These are phyloP conservation scores for Xylaria sp. DNA, from an alignment of 2,329 filamentous ascomycete species.

Conservation along the genomic window DNA sequence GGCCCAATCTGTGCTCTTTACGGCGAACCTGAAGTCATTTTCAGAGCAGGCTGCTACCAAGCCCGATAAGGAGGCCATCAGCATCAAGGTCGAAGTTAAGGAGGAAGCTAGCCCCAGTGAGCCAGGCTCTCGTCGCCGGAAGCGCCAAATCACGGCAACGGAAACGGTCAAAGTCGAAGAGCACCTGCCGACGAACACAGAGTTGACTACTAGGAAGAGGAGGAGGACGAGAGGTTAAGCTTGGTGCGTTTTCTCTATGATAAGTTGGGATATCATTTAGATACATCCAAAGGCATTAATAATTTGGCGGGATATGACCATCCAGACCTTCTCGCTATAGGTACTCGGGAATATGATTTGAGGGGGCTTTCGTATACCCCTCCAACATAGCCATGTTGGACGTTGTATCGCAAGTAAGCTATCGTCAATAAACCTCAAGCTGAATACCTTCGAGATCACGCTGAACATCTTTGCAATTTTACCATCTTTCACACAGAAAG, in stretches of 20 bases:
- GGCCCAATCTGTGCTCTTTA: slow-evolving; percentile 97
- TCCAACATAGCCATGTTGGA: too few relatives aligned
- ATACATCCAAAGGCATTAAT: neutral
- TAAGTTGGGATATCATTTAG: neutral
- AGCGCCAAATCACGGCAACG: slow-evolving; percentile 22
- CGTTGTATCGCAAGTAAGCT: neutral
- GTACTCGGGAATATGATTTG: neutral
- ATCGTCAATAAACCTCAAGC: neutral
- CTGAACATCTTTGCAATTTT: neutral
- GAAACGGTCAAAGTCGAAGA: slow-evolving; percentile 29
- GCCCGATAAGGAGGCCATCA: slow-evolving; percentile 19
- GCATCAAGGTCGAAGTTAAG: slow-evolving; percentile 35
- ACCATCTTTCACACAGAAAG: neutral
- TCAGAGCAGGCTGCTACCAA: slow-evolving; percentile 62
- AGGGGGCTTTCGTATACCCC: too few relatives aligned
- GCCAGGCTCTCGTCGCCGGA: slow-evolving; percentile 18
- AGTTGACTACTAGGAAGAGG: slow-evolving; percentile 20
- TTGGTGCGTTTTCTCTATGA: neutral
- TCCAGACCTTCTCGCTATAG: neutral
- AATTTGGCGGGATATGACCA: neutral
- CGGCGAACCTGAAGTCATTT: slow-evolving; percentile 86
- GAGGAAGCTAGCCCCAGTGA: slow-evolving; percentile 23
- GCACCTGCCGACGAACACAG: slow-evolving; percentile 9
- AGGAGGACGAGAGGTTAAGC: slow-evolving; percentile 18
- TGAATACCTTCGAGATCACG: neutral